Base-by-base conservation (phyloP, 2,329 filamentous ascomycete genomes). In the Aulographum hederae region DNA sequence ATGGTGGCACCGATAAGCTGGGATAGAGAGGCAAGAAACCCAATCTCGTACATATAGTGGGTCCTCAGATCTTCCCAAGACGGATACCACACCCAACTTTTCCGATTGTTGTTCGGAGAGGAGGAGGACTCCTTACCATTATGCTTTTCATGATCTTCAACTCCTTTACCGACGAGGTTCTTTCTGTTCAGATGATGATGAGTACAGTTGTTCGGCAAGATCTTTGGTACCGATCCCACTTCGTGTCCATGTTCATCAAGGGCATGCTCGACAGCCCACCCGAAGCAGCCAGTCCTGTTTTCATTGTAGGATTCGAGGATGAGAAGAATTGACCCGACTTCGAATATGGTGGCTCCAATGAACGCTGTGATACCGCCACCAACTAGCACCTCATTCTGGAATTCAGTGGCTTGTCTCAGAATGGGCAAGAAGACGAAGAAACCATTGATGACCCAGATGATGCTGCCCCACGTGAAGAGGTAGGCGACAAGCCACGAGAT, bases 281-380 rank as follows among this genome's bases (percentile, higher is more conserved):
- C 73, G 44, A 78, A 78, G 46, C 73, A 79, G 10, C 65, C 69
- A 0, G 63, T 54, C 10, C 64, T 56, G 41, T 76, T 69, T 42
- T 72, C 69, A 44, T 79, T 79, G n/a, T 77, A 58, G 3, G 73
- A 73, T 47, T 79, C 74, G 2, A 76, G 52, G 48, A 78, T 57
- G 17, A 78, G 55, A 2, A 78, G 48, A 1, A 78, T 43, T 21
- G 67, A 70, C 0, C 73, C 73, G 3, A 73, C 33, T 40, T 74
- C 70, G 45, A 80, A 78, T 5, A 78, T 52, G 0, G 69, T 74
- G 0, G 72, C 72, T 3, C 74, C 74, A n/a, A 78, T 59, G 41
- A 76, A 69, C 0, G 69, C 71, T 0, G 66, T 69, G 15, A 75
- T 58, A 2, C 73, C 75, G 3, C 68, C 72, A 1, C 57, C 73